Conservation (phyloP, 495 filamentous ascomycete species). For the Immersiella caudata region DNA sequence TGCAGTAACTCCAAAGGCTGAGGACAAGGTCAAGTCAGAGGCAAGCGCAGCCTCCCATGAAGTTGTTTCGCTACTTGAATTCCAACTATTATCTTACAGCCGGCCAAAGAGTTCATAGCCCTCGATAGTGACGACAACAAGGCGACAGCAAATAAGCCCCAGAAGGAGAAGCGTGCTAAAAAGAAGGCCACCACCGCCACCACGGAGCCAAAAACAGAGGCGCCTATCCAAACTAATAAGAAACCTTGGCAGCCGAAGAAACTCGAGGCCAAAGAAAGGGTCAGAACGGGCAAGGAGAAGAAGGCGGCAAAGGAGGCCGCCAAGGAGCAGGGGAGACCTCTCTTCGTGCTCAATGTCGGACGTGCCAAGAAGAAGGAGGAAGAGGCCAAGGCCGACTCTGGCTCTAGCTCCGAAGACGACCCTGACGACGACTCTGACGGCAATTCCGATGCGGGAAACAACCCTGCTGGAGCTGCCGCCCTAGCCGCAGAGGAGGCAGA, state of each 20-base stretch:
- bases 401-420: neutral
- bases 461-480: neutral
- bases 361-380: neutral
- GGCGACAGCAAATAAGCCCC: slow-evolving; percentile 5
- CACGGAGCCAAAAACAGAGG: neutral
- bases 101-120: neutral
- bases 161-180: neutral
- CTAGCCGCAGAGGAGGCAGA: neutral
- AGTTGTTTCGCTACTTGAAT: neutral
- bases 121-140: neutral
- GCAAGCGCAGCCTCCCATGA: neutral
- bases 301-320: neutral
- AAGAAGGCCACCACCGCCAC: neutral
- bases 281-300: neutral
- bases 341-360: slow-evolving; percentile 1
- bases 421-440: neutral
- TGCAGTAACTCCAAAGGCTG: neutral
- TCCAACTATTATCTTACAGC: neutral
- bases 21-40: neutral
- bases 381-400: neutral
- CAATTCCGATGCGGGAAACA: neutral
- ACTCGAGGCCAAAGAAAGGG: neutral
- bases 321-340: neutral
- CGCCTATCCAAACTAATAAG: too few relatives aligned
- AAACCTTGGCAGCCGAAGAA: neutral